Percentiles rank a stretch among this genome's conserved stretches.
Conservation (phyloP, 108 stramenopile species). For the Mediolabrus comicus region DNA sequence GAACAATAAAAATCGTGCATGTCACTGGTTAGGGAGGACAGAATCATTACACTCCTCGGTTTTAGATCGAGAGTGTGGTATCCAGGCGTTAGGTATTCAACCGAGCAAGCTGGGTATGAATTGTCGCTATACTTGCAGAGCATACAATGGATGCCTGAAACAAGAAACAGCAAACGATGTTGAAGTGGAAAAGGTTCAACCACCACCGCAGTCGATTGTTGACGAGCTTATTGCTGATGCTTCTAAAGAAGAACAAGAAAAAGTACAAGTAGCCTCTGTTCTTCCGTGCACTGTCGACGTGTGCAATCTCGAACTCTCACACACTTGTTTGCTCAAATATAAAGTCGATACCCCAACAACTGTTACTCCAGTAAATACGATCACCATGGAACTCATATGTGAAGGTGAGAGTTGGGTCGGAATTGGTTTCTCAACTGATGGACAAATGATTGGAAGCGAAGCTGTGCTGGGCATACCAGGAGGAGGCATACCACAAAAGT, state of each 20-base stretch:
- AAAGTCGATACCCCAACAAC: neutral
- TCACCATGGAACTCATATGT: neutral
- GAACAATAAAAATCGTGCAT: neutral
- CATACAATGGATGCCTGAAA: slow-evolving; percentile 34
- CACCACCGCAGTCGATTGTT: neutral
- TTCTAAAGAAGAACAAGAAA: neutral
- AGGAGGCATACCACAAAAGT: slow-evolving; percentile 26
- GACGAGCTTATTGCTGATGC: neutral
- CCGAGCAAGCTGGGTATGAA: slow-evolving; percentile 32
- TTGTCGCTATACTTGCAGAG: slow-evolving; percentile 24
- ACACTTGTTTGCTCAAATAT: neutral
- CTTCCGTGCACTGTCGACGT: neutral
- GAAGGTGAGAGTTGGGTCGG: slow-evolving; percentile 23
- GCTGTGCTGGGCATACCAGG: slow-evolving; percentile 30
- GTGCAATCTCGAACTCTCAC: neutral
- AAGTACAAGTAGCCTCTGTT: no score
- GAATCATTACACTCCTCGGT: neutral
- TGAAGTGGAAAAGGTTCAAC: neutral
- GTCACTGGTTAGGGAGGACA: neutral
- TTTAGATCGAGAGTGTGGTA: slow-evolving; percentile 25
- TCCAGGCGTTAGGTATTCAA: neutral
- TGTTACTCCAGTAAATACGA: neutral
- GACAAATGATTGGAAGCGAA: slow-evolving; percentile 14
- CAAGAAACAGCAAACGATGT: neutral
- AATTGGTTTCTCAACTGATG: slow-evolving; percentile 18